Percentiles rank a stretch among this genome's conserved stretches.
Evolutionary conservation across 1,284 basidiomycete species (phyloP).

Genomic region (Sphagnurus paluster): DNA sequence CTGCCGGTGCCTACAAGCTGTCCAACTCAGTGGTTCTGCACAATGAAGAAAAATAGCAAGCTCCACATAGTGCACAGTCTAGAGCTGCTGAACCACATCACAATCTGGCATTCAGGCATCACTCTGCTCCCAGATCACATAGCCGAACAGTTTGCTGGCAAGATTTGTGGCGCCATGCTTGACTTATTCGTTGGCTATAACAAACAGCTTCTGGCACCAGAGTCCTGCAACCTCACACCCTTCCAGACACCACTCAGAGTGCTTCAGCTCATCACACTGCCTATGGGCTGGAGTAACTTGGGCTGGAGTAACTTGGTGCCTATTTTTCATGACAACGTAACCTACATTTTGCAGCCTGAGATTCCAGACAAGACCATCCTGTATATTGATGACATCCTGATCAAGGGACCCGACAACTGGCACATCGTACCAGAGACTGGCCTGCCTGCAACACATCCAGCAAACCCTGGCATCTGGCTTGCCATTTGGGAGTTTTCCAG

Average conservation of each 20-base stretch:
- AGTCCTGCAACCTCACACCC: constrained; percentile 31
- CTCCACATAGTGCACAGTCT: constrained; percentile 32
- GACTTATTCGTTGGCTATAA: constrained; percentile 34
- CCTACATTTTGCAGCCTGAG: constrained; percentile 33
- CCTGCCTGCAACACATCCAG: constrained; percentile 16
- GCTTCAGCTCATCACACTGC: constrained; percentile 24
- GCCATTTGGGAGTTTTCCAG: constrained; percentile 26
- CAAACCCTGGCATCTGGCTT: constrained; percentile 18
- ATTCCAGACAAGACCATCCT: constrained; percentile 33
- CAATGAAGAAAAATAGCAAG: constrained; percentile 37
- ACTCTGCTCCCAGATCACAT: constrained; percentile 31
- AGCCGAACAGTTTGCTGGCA: constrained; percentile 30
- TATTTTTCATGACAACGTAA: constrained; percentile 36
- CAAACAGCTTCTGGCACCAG: constrained; percentile 22
- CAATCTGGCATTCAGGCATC: constrained; percentile 32
- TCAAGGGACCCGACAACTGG: constrained; percentile 19
- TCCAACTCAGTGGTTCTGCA: constrained; percentile 39
- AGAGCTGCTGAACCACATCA: constrained; percentile 35
- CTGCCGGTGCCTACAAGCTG: constrained; percentile 35
- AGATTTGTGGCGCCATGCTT: constrained; percentile 28
- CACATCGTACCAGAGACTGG: constrained; percentile 12
- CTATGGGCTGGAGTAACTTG: constrained; percentile 42
- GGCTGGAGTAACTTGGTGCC: constrained; percentile 40
- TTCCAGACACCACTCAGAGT: constrained; percentile 27
- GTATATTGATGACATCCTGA: constrained; percentile 30